Percentiles rank a stretch among this genome's conserved stretches.
Evolutionary conservation across 345 rosid species (phyloP).

Genomic region (Salix dunnii): DNA sequence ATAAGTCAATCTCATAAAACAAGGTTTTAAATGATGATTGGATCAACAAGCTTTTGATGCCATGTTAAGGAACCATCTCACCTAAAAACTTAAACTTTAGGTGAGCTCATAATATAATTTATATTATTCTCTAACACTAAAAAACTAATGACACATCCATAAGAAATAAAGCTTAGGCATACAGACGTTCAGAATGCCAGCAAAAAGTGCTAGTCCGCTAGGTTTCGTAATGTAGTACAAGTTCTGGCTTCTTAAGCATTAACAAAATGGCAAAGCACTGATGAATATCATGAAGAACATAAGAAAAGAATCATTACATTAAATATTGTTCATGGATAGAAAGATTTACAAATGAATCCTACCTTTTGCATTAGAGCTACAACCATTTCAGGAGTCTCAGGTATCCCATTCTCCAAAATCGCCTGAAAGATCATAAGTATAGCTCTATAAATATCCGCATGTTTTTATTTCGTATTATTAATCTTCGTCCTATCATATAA

Average conservation of each 20-base stretch:
- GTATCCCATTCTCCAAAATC: constrained; percentile 76
- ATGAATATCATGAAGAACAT: background rate
- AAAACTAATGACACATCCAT: background rate
- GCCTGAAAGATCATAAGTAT: constrained; percentile 38
- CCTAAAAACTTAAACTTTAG: too few relatives aligned
- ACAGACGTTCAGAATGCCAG: background rate
- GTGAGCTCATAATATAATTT: too few relatives aligned
- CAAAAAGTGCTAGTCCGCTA: background rate
- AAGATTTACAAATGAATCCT: constrained; percentile 3
- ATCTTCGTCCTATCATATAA: background rate
- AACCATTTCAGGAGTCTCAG: constrained; percentile 69
- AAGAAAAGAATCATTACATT: background rate
- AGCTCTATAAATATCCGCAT: constrained; percentile 8
- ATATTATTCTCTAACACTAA: too few relatives aligned
- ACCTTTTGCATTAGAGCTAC: constrained; percentile 93
- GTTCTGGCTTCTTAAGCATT: background rate
- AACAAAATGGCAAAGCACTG: background rate
- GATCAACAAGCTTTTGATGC: too few relatives aligned
- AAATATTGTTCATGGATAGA: background rate
- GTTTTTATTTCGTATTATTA: background rate
- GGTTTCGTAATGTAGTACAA: background rate
- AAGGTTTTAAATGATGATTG: too few relatives aligned
- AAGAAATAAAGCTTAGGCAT: background rate
- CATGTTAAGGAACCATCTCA: too few relatives aligned
- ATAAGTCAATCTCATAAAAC: background rate